Base-by-base conservation (phyloP, 2,329 filamentous ascomycete species). In the Diaporthe sp. region DNA sequence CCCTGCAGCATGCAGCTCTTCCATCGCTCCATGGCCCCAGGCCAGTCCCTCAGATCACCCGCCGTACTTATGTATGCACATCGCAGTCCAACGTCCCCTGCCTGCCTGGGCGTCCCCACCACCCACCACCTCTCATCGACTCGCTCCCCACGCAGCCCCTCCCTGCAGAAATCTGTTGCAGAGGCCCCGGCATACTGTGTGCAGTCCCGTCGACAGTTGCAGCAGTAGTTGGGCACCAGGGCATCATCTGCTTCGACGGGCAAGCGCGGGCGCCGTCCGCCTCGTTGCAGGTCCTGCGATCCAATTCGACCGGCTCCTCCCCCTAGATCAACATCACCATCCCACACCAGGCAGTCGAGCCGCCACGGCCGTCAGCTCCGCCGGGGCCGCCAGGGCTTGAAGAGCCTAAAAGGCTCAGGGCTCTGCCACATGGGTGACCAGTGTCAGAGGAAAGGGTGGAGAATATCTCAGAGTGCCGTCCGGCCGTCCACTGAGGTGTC, bases 161-260 rank as follows among this genome's bases (percentile, higher is more conserved):
- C 68, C 34, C n/a, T 44, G 60, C 63, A 68, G 31, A 10, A 37
- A 8, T 68, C 63, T 68, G 47, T 15, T 12, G 63, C 44, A 53
- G 63, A n/a, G 28, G 28, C 63, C 63, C 63, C 63, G 44, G 63
- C 31, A 53, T 49, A 67, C 61, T 28, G 44, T 31, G 53, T 51
- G 63, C 44, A 25, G 61, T 31, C 42, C 13, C 4, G 60, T 47
- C 60, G 58, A 25, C 58, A 17, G 34, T 39, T 37, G n/a, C 58
- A 63, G 60, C 58, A 63, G 60, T 25, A 51, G 71, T 75, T 71
- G 73, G 73, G 73, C 73, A 75, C 34, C 73, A 75, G 65, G 57
- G 28, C 67, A 72, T 31, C 53, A 57, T 44, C 47, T 55, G 39
- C 65, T 53, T 53, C 34, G 31, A 37, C n/a, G 55, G 63, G 57